Base-by-base conservation (phyloP, 2,329 filamentous ascomycete species). In the Elsinoe australis region DNA sequence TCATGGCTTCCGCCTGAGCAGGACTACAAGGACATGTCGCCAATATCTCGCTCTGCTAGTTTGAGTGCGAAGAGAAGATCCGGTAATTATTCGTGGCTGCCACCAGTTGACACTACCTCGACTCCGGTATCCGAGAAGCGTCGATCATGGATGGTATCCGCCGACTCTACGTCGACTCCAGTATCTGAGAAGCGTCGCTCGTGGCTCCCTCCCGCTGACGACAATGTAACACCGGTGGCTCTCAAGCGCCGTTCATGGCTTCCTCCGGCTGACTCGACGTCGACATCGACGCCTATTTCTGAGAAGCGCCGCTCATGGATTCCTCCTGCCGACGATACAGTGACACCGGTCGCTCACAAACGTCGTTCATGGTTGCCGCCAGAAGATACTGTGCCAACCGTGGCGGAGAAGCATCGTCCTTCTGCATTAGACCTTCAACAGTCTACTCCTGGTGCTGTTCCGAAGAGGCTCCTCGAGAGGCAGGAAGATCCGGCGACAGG, bases 1-100 rank as follows among this genome's bases (percentile, higher is more conserved):
- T 44, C 39, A 19, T 44, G 39, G 39, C 39, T 44, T 12, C 39
- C 39, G 5, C 12, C 18, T 10, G 39, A 44, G 26, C 39, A 44
- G 15, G 39, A 42, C 5, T 17, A 42, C 38, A 42, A 19, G 14
- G 38, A 44, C 39, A 9, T 44, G 14, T 28, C 39, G 14, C 39
- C 39, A 2, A 44, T 44, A 14, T 44, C 39, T 18, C 39, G 39
- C 26, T 44, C 39, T 29, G 24, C 26, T 9, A 44, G 39, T 21
- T 10, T 44, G 14, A 44, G 39, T 17, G 26, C 26, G 8, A 44
- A 44, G 10, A 10, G 39, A 19, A 15, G 33, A 15, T 36, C 33
- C 18, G 33, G 33, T 17, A 36, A 36, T 17, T 36, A 36, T 18
- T 36, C 33, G 3, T 36, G 33, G 33, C 33, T 36, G 15, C 33